These are phyloP conservation scores for Aspergillus heteromorphus DNA, from an alignment of 495 filamentous ascomycete species.

Conservation along the genomic window DNA sequence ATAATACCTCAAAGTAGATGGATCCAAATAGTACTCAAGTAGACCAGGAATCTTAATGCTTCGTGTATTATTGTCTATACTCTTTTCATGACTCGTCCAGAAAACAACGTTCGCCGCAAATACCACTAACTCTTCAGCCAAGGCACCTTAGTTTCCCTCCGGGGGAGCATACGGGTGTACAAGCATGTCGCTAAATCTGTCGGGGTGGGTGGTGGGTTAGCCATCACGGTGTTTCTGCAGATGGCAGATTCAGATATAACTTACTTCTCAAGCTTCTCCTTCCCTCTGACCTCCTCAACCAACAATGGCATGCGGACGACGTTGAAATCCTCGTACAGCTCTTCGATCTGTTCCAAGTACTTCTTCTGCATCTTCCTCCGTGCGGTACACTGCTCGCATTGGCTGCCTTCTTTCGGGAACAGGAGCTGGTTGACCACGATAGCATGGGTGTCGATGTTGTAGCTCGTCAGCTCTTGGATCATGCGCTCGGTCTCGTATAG, in stretches of 20 bases:
- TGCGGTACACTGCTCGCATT: slow-evolving; percentile 93
- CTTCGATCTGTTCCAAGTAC: slow-evolving; percentile 97
- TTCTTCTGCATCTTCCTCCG: slow-evolving; percentile 99
- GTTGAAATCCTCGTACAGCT: slow-evolving; percentile 98
- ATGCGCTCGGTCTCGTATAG: slow-evolving; percentile 99
- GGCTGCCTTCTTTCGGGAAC: slow-evolving; percentile 80
- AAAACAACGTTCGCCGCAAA: slow-evolving; percentile 13
- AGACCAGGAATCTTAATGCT: slow-evolving; percentile 9
- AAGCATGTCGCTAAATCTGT: slow-evolving; percentile 86
- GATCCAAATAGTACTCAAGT: not conserved
- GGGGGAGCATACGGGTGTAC: slow-evolving; percentile 80
- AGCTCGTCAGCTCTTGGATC: slow-evolving; percentile 95
- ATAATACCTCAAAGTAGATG: not conserved
- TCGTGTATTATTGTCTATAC: slow-evolving; percentile 41
- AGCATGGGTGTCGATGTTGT: slow-evolving; percentile 90
- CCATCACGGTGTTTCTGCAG: not conserved
- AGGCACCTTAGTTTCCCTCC: slow-evolving; percentile 35
- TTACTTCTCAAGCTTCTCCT: slow-evolving; percentile 82
- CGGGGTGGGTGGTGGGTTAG: slow-evolving; percentile 12
- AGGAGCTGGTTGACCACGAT: slow-evolving; percentile 98
- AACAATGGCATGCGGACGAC: slow-evolving; percentile 96
- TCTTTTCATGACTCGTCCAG: slow-evolving; percentile 43
- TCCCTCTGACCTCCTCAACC: slow-evolving; percentile 91
- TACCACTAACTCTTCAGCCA: slow-evolving; percentile 13
- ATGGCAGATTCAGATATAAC: slow-evolving; percentile 16